phyloP scores from a whole-genome alignment of 257 asterid species.

The Solanum bukasovii region DNA sequence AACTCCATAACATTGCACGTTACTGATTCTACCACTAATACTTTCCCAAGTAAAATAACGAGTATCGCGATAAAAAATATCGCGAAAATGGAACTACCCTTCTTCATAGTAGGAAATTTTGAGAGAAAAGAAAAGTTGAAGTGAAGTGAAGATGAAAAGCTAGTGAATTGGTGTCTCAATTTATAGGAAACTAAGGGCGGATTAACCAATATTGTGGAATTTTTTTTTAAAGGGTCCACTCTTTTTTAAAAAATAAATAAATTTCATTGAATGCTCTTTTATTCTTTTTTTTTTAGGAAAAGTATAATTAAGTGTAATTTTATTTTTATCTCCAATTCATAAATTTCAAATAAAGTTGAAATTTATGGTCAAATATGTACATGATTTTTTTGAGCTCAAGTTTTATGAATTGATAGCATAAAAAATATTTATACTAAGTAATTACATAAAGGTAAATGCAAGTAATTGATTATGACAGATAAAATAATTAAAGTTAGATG shows the following conservation, averaged over 20 bases:
- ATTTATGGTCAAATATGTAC: not conserved
- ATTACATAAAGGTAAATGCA: not conserved
- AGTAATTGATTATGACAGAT: not conserved
- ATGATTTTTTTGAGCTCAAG: not conserved
- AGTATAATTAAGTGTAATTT: not conserved
- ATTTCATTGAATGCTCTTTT: not conserved
- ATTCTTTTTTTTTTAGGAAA: not conserved
- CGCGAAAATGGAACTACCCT: not conserved
- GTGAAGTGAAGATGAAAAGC: not conserved
- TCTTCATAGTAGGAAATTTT: not conserved
- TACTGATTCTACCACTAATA: not conserved
- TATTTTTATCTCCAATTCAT: not conserved
- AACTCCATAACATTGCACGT: conserved; percentile 4
- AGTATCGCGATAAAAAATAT: not conserved
- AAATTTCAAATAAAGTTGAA: not conserved
- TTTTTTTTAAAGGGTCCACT: not conserved
- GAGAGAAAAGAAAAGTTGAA: not conserved
- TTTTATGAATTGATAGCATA: not conserved
- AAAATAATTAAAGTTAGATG: not conserved
- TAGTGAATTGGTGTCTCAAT: not conserved
- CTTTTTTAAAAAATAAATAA: not conserved
- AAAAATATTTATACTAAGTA: not conserved
- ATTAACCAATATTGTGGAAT: not conserved
- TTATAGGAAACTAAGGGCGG: not conserved
- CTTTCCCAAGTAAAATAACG: not conserved